Base-by-base conservation (phyloP, 164 flowering plant species). In the Paratinospora sagittata region DNA sequence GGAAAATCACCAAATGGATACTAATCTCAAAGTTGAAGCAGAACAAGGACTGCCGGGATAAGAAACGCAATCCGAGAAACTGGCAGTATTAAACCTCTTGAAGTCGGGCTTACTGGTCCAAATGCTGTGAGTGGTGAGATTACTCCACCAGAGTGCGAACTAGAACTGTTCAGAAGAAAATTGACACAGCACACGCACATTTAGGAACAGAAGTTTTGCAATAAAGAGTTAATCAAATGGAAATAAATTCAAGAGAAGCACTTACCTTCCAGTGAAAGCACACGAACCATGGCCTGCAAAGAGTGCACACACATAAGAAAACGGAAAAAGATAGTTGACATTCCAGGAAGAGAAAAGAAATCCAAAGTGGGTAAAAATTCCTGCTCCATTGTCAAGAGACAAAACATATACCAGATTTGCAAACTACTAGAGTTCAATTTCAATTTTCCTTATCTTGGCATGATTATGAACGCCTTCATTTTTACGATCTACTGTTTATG, bases 201-300 rank as follows among this genome's bases (percentile, higher is more conserved):
- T 11, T 14, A 49, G 45, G 21, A 62, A 63, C 14, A 1, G 24
- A 63, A 16, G 3, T 10, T 3, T 26, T 17, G 36, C 16, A 60
- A 17, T 33, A 17, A 66, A 64, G 55, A 16, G 19, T 21, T 21
- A 11, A 57, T 27, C 9, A 70, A 61, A 13, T 49, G 12, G 30
- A n/a, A 7, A 27, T 24, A 58, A n/a, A 65, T 3, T 7, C 13
- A 41, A 10, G 60, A 74, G 34, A 68, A 49, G 33, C 67, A 45
- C 83, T 80, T 72, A 87, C 97, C 92, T 87, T 75, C 92, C 97
- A 1, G 91, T 24, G 63, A 82, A 91, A 36, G 67, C 70, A 60
- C 97, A 91, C 9, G 90, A 79, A 62, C 88, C 88, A 70, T 85
- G 76, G 80, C 93, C 97, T 91, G 88, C 77, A 72, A 67, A 62